These are phyloP conservation scores for Boletus sp. DNA, from an alignment of 768 basidiomycete genomes.

Conservation along the genomic window DNA sequence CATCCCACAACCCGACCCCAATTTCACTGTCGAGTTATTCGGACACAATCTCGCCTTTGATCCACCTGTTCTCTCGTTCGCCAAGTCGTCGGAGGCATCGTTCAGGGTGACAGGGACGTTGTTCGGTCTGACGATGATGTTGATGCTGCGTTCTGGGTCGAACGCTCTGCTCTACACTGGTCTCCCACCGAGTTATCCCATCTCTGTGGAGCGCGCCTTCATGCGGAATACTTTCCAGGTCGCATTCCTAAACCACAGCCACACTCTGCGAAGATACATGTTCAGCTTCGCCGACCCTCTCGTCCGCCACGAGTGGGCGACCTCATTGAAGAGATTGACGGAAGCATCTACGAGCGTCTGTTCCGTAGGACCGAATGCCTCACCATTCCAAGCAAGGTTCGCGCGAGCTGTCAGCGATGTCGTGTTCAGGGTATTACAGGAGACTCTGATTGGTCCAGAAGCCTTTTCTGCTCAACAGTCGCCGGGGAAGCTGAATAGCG, in stretches of 20 bases:
- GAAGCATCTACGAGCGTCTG: conserved; percentile 41
- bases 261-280: conserved; percentile 84
- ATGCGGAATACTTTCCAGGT: conserved; percentile 97
- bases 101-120: conserved; percentile 89
- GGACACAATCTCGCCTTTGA: conserved; percentile 91
- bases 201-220: conserved; percentile 87
- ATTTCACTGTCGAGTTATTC: conserved; percentile 76
- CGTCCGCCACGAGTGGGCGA: conserved; percentile 71
- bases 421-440: conserved; percentile 81
- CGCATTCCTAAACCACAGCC: conserved; percentile 70
- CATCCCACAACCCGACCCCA: conserved; percentile 82
- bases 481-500: conserved; percentile 33
- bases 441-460: conserved; percentile 62
- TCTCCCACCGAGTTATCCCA: conserved; percentile 71
- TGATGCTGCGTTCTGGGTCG: conserved; percentile 79
- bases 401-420: conserved; percentile 69
- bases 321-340: conserved; percentile 65
- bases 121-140: conserved; percentile 78
- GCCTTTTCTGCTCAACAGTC: conserved; percentile 19
- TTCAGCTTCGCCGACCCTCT: conserved; percentile 86
- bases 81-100: conserved; percentile 74
- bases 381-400: conserved; percentile 44
- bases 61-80: conserved; percentile 78
- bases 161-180: conserved; percentile 83
- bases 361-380: conserved; percentile 29